These are phyloP conservation scores for Malbranchea cinnamomea DNA, from an alignment of 2,329 filamentous ascomycete species.

Conservation along the genomic window DNA sequence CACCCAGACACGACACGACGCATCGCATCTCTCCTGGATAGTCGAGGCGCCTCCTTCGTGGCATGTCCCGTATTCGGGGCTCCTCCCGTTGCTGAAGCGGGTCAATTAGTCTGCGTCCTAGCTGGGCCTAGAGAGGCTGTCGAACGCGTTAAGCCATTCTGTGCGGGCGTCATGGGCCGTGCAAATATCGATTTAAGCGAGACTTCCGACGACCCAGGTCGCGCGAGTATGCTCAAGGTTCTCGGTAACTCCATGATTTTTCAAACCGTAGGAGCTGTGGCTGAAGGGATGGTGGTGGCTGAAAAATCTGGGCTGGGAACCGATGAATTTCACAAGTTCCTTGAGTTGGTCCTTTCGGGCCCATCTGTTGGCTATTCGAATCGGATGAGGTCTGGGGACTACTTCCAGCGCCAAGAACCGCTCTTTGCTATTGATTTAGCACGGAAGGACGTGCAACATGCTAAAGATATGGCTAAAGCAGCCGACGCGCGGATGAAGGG, in stretches of 20 bases:
- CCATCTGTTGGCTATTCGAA: slow-evolving; percentile 60
- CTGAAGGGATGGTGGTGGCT: slow-evolving; percentile 62
- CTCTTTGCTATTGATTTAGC: slow-evolving; percentile 72
- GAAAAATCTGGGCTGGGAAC: slow-evolving; percentile 67
- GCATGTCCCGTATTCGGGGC: slow-evolving; percentile 44
- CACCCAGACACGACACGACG: slow-evolving; percentile 66
- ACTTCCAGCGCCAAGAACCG: slow-evolving; percentile 60
- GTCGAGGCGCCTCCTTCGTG: slow-evolving; percentile 56
- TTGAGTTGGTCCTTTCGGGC: slow-evolving; percentile 61
- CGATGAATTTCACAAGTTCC: slow-evolving; percentile 53
- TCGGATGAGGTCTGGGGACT: slow-evolving; percentile 61
- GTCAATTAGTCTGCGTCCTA: slow-evolving; percentile 57
- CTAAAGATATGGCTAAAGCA: slow-evolving; percentile 47
- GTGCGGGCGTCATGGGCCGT: slow-evolving; percentile 55
- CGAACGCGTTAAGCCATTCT: slow-evolving; percentile 52
- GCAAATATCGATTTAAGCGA: slow-evolving; percentile 55
- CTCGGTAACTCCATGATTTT: slow-evolving; percentile 78
- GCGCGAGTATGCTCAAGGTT: slow-evolving; percentile 60
- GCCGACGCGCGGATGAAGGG: slow-evolving; percentile 49
- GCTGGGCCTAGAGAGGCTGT: slow-evolving; percentile 49
- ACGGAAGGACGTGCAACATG: slow-evolving; percentile 68
- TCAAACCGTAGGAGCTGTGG: slow-evolving; percentile 65
- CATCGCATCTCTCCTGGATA: slow-evolving; percentile 43
- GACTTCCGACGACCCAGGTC: slow-evolving; percentile 45
- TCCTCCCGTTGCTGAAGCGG: slow-evolving; percentile 38